phyloP scores from a whole-genome alignment of 441 rosid species.

The Syzygium malaccense region DNA sequence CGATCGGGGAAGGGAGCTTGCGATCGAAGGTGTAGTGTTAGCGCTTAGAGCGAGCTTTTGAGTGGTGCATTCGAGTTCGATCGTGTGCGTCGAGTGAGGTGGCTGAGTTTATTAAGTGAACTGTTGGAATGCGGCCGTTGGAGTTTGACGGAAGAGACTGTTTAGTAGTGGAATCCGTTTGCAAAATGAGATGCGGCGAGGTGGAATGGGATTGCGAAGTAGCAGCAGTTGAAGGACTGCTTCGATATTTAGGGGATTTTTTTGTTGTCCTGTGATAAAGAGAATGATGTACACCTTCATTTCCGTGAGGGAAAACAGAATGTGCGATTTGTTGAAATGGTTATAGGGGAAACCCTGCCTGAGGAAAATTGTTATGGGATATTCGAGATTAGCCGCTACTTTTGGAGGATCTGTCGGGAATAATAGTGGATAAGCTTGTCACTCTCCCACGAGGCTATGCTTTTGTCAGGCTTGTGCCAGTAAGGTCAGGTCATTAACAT shows the following conservation, averaged over 20 bases:
- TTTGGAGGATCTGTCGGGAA: not conserved
- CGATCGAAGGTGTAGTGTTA: not conserved
- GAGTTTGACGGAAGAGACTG: not conserved
- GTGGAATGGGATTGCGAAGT: not conserved
- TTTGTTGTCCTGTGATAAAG: not conserved
- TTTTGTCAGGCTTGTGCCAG: not conserved
- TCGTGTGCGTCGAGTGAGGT: not conserved
- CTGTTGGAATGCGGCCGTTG: not conserved
- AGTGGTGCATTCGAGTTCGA: constrained; percentile 16
- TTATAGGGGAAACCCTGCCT: not conserved
- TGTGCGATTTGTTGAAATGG: not conserved
- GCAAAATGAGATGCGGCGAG: not conserved
- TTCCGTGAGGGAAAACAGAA: not conserved
- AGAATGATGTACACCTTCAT: not conserved
- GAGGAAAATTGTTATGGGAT: not conserved
- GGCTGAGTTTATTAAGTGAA: not conserved
- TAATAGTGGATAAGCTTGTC: not conserved
- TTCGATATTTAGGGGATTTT: not conserved
- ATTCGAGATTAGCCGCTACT: not conserved
- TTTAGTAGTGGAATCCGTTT: not conserved
- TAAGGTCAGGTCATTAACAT: not conserved
- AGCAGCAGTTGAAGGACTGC: not conserved
- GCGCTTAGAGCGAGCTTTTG: not conserved
- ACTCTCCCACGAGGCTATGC: not conserved
- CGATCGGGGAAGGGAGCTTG: not conserved